These are phyloP conservation scores for Clohesyomyces aquaticus DNA, from an alignment of 495 filamentous ascomycete species.

Conservation along the genomic window DNA sequence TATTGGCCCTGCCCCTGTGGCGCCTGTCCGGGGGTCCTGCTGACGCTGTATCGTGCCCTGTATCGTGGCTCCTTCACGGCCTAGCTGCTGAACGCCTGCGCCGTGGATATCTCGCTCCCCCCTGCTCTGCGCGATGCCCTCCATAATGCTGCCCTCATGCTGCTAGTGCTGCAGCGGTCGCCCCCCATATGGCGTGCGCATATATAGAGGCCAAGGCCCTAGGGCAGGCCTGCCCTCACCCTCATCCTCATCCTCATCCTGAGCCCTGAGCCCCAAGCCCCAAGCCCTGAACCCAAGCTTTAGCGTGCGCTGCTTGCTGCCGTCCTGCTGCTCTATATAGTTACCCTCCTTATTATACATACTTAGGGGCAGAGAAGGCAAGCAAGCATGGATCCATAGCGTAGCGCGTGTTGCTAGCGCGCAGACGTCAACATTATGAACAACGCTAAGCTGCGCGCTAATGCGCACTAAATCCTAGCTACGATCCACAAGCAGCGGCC, in stretches of 20 bases:
- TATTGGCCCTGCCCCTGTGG: not conserved
- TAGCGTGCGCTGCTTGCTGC: too few species aligned
- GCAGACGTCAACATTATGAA: not conserved
- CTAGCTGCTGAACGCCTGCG: not conserved
- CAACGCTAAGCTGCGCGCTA: slow-evolving; percentile 6
- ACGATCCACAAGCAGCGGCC: not conserved
- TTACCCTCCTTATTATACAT: too few species aligned
- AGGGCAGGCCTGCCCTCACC: not conserved
- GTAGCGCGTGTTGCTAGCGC: not conserved
- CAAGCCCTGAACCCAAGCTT: too few species aligned
- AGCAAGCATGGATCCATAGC: not conserved
- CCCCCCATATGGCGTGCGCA: not conserved
- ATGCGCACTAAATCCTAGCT: slow-evolving; percentile 3
- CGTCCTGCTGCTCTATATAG: too few species aligned
- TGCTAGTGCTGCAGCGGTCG: too few species aligned
- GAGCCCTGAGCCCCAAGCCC: too few species aligned
- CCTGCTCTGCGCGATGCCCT: too few species aligned
- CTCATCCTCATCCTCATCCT: not conserved
- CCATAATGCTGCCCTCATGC: too few species aligned
- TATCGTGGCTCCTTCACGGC: not conserved
- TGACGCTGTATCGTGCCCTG: not conserved
- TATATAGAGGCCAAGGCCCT: not conserved
- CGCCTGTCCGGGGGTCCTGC: not conserved
- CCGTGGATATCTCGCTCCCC: not conserved
- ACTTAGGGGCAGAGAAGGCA: not conserved